Evolutionary conservation across 108 stramenopile genomes (phyloP).

Genomic region (Fistulifera pelliculosa): DNA sequence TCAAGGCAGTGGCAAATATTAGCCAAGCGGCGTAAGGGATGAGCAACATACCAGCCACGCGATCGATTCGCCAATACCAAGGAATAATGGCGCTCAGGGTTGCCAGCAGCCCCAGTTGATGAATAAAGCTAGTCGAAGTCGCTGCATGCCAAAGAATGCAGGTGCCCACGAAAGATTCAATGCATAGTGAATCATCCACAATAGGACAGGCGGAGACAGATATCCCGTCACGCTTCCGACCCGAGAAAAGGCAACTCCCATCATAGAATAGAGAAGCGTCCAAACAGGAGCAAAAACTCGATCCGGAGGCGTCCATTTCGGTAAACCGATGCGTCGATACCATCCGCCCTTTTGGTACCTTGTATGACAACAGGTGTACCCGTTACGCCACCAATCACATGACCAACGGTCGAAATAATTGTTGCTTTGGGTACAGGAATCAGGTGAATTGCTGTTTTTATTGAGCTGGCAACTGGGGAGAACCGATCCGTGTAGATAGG

Average conservation of each 20-base stretch:
- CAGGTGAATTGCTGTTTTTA: too few relatives aligned
- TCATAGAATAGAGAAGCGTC: slow-evolving; percentile 45
- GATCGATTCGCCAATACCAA: slow-evolving; percentile 23
- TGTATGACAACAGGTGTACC: slow-evolving; percentile 39
- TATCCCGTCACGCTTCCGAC: slow-evolving; percentile 8
- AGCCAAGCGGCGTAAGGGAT: slow-evolving; percentile 56
- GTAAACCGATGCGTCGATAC: slow-evolving; percentile 43
- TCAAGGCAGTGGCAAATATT: slow-evolving; percentile 47
- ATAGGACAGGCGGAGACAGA: slow-evolving; percentile 6
- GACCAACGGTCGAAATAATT: slow-evolving; percentile 9
- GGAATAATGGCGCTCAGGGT: slow-evolving; percentile 29
- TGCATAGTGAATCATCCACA: slow-evolving; percentile 35
- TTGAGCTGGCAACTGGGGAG: too few relatives aligned
- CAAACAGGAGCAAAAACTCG: slow-evolving; percentile 51
- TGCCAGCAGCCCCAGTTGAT: slow-evolving; percentile 31
- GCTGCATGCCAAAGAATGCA: slow-evolving; percentile 46
- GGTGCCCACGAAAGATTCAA: slow-evolving; percentile 62
- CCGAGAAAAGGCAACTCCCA: slow-evolving; percentile 42
- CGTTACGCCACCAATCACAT: slow-evolving; percentile 28
- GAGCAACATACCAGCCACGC: slow-evolving; percentile 29
- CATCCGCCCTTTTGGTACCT: slow-evolving; percentile 30
- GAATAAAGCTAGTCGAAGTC: slow-evolving; percentile 28
- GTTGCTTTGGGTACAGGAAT: not conserved
- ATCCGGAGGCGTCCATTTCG: slow-evolving; percentile 54
- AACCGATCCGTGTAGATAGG: too few relatives aligned